A percentile compares a stretch with the other conserved stretches of the same genome.
phyloP scores from a whole-genome alignment of 257 asterid species.

The Nicotiana tomentosiformis region DNA sequence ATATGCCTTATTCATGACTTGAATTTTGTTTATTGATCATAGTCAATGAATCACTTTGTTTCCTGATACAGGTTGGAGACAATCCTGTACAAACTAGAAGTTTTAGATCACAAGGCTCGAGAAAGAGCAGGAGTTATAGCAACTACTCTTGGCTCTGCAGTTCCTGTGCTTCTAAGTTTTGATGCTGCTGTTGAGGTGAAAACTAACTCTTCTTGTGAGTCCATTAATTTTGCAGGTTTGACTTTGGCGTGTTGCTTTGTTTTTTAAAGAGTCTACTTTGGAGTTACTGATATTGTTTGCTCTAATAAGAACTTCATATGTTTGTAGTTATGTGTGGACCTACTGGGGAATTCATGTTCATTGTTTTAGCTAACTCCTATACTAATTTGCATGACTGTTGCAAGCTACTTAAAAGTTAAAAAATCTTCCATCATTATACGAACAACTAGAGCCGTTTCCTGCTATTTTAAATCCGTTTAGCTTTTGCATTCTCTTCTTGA shows the following conservation, averaged over 20 bases:
- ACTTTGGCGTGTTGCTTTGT: not conserved
- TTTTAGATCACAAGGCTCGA: constrained; percentile 93
- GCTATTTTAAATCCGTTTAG: not conserved
- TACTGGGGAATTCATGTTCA: not conserved
- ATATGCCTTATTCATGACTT: not conserved
- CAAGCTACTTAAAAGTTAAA: not conserved
- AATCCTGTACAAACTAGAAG: constrained; percentile 81
- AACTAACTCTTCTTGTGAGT: constrained; percentile 10
- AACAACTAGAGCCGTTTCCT: not conserved
- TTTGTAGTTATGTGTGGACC: not conserved
- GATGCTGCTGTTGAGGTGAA: constrained; percentile 98
- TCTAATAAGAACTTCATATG: constrained; percentile 1
- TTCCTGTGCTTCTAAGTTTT: constrained; percentile 82
- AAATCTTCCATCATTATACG: not conserved
- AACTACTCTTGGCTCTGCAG: constrained; percentile 76
- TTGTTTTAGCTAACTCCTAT: not conserved
- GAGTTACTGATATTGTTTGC: not conserved
- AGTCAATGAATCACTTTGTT: constrained; percentile 10
- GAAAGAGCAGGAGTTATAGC: constrained; percentile 92
- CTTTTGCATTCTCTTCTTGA: not conserved
- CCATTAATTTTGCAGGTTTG: constrained; percentile 7
- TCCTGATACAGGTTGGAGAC: constrained; percentile 67
- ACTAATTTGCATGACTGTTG: not conserved
- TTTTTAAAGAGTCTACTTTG: not conserved
- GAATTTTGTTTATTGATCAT: not conserved